Base-by-base conservation (phyloP, 2,329 filamentous ascomycete genomes). In the Aspergillus thermomutatus region DNA sequence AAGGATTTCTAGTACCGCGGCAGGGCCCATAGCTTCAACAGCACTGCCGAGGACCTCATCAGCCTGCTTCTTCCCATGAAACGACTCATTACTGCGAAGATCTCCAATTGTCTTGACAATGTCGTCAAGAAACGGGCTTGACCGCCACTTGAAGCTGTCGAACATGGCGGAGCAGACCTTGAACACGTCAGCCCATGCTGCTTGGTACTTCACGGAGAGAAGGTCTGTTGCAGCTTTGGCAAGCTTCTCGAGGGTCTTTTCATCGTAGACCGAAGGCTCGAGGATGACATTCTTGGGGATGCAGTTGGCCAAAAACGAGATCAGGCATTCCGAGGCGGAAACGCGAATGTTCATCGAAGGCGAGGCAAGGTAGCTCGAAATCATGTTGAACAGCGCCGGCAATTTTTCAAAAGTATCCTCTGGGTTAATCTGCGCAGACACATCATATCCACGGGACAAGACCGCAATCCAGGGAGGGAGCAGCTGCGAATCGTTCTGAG, bases 401-500 rank as follows among this genome's bases (percentile, higher is more conserved):
- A 99, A 78, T 66, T 94, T 95, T 70, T 89, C 85, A 70, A 97
- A 97, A 0, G 92, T 96, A 54, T 97, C 92, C 54, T 95, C 89
- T 2, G 92, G 88, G 64, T 91, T 88, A 52, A 97, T 83, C 70
- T 96, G 91, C 1, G 92, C 89, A 4, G 91, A 91, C 5, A 97
- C 92, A 71, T 97, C 92, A 74, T 97, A 97, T 6, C 92, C 94
- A 73, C 94, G 83, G 11, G 93, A 97, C 23, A 99, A 77, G 54
- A 99, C 94, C 11, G 94, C 94, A 66, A 99, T 91, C 94, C 94
- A 99, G 0, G 94, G 90, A 1, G 94, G 94, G 3, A 97, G 85
- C 31, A 99, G 83, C 74, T 97, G 93, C 2, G 92, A 93, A 75
- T 99, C 94, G 73, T 93, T 96, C 64, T 92, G 86, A 3, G 92